These are phyloP conservation scores for Saksenaea vasiformis DNA, from an alignment of 371 early-diverging fungal genomes.

Conservation along the genomic window DNA sequence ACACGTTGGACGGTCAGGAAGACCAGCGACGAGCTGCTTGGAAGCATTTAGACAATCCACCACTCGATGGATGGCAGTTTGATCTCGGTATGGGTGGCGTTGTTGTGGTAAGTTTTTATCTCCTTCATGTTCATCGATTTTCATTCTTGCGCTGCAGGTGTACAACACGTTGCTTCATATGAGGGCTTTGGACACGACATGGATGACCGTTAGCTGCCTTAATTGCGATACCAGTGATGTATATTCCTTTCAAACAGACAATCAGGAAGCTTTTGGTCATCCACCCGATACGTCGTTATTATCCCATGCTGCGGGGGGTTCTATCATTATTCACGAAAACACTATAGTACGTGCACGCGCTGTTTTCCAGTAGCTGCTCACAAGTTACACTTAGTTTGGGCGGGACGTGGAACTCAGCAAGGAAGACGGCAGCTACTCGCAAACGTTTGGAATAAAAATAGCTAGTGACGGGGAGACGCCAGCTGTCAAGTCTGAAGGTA, in stretches of 20 bases:
- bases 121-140: neutral
- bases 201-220: slow-evolving; percentile 37
- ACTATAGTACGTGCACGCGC: slow-evolving; percentile 14
- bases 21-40: slow-evolving; percentile 21
- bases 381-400: slow-evolving; percentile 7
- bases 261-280: neutral
- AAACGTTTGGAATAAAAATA: slow-evolving; percentile 27
- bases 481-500: slow-evolving; percentile 11
- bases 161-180: slow-evolving; percentile 16
- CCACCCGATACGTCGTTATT: slow-evolving; percentile 14
- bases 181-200: slow-evolving; percentile 11
- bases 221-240: slow-evolving; percentile 35
- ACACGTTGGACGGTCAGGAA: slow-evolving; percentile 30
- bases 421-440: slow-evolving; percentile 23
- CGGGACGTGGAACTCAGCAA: slow-evolving; percentile 13
- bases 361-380: neutral
- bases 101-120: slow-evolving; percentile 24
- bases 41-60: slow-evolving; percentile 16
- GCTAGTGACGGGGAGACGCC: slow-evolving; percentile 12
- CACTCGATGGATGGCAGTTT: slow-evolving; percentile 38
- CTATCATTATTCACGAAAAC: slow-evolving; percentile 19
- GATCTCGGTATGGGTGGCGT: slow-evolving; percentile 46
- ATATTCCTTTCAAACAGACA: slow-evolving; percentile 27
- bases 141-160: slow-evolving; percentile 5
- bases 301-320: slow-evolving; percentile 17